A percentile compares a stretch with the other conserved stretches of the same genome.
Conservation (phyloP, 2,329 filamentous ascomycete species). For the Aspergillus sp. region DNA sequence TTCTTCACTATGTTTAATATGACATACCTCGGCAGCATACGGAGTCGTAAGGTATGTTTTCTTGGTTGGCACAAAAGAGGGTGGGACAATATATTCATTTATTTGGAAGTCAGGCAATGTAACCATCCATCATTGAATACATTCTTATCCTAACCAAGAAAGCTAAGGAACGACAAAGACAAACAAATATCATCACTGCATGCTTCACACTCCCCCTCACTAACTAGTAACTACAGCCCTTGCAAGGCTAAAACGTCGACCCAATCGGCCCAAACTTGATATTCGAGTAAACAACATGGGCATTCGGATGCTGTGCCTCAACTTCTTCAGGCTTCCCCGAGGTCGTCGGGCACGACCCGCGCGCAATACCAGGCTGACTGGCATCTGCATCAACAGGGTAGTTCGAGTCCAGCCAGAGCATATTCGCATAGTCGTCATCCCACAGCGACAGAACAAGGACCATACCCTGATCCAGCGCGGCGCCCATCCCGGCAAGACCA, state of each 20-base stretch:
- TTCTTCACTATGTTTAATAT: no score
- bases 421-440: slow-evolving; percentile 67
- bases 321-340: slow-evolving; percentile 55
- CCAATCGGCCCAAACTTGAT: slow-evolving; percentile 60
- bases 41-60: no score
- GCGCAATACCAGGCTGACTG: slow-evolving; percentile 49
- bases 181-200: no score
- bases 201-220: no score
- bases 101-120: no score
- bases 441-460: slow-evolving; percentile 62
- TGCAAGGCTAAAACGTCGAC: slow-evolving; percentile 45
- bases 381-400: slow-evolving; percentile 53
- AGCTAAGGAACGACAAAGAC: no score
- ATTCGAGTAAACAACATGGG: slow-evolving; percentile 59
- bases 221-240: no score
- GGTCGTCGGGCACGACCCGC: slow-evolving; percentile 55
- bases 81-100: no score
- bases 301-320: slow-evolving; percentile 47
- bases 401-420: slow-evolving; percentile 73
- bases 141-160: no score
- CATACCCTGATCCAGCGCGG: slow-evolving; percentile 58
- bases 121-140: no score
- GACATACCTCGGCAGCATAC: no score
- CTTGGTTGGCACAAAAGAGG: no score
- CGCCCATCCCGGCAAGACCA: slow-evolving; percentile 56